A percentile compares a stretch with the other conserved stretches of the same genome.
Conservation (phyloP, 2,329 filamentous ascomycete genomes). For the Penicillium occitanis region DNA sequence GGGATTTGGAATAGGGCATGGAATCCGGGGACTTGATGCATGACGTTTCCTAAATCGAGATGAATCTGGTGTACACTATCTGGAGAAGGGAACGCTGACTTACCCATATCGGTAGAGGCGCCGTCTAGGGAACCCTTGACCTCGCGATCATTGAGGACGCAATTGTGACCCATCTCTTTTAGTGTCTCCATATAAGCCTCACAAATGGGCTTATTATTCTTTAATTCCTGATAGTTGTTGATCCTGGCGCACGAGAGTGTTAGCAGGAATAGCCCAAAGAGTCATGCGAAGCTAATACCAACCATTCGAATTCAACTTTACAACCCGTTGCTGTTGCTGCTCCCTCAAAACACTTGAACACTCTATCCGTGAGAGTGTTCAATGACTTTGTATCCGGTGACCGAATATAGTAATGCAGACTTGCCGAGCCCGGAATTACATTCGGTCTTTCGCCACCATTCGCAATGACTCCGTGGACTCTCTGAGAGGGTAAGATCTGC, state of each 20-base stretch:
- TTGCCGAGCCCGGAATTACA: conserved; percentile 55
- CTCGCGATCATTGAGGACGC: conserved; percentile 23
- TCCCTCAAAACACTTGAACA: conserved; percentile 39
- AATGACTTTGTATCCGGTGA: conserved; percentile 46
- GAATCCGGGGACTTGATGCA: conserved; percentile 45
- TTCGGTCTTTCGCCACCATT: conserved; percentile 57
- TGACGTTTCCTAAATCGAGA: conserved; percentile 40
- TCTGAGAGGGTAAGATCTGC: conserved; percentile 54
- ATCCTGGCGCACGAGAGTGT: conserved; percentile 25
- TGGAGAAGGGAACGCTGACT: neutral
- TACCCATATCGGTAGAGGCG: conserved; percentile 23
- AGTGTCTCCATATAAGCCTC: conserved; percentile 33
- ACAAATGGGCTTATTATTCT: conserved; percentile 33
- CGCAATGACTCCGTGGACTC: conserved; percentile 56
- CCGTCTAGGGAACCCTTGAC: conserved; percentile 43
- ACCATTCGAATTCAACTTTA: conserved; percentile 34
- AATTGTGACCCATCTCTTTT: conserved; percentile 31
- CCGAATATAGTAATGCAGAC: conserved; percentile 50
- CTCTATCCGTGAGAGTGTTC: conserved; percentile 30
- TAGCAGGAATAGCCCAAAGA: neutral
- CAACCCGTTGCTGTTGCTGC: conserved; percentile 40
- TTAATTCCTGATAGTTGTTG: conserved; percentile 32
- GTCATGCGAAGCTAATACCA: conserved; percentile 22
- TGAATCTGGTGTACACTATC: neutral
- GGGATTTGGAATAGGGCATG: conserved; percentile 49